A percentile compares a stretch with the other conserved stretches of the same genome.
These are phyloP conservation scores for Cryptomeria japonica DNA, from an alignment of 75 land plant genomes.

Conservation along the genomic window DNA sequence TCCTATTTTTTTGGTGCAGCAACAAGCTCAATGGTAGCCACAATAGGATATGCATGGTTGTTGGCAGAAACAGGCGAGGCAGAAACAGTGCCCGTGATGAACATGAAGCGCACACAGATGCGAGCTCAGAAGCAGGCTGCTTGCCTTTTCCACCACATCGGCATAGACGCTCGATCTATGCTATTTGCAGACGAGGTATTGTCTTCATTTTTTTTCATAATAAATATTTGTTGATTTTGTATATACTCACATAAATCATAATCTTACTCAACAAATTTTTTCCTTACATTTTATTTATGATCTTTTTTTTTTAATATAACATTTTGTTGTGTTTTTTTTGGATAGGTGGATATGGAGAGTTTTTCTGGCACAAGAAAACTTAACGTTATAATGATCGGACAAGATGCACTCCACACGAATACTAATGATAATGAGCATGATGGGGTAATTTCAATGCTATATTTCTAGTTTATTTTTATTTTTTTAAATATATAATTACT, in stretches of 20 bases:
- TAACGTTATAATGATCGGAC: not conserved
- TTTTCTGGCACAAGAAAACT: not conserved
- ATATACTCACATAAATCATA: too few relatives aligned
- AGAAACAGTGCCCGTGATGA: constrained; percentile 50
- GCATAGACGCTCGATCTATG: constrained; percentile 44
- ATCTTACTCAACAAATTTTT: too few relatives aligned
- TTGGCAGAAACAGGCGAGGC: constrained; percentile 22
- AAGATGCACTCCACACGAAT: not conserved
- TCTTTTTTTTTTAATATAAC: too few relatives aligned
- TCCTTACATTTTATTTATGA: too few relatives aligned
- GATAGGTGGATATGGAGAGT: not conserved
- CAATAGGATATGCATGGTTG: constrained; percentile 54
- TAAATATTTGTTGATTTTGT: too few relatives aligned
- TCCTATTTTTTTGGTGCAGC: constrained; percentile 16
- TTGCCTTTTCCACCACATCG: constrained; percentile 56
- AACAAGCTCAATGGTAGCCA: constrained; percentile 65
- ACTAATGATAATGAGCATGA: not conserved
- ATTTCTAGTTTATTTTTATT: too few relatives aligned
- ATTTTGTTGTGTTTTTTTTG: too few relatives aligned
- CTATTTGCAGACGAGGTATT: constrained; percentile 63
- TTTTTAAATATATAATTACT: not conserved
- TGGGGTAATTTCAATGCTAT: not conserved
- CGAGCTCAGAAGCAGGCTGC: constrained; percentile 42
- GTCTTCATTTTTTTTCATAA: too few relatives aligned
- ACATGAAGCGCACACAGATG: constrained; percentile 40